Percentiles rank a stretch among this genome's conserved stretches.
Conservation (phyloP, 352 stramenopile genomes). For the Phytophthora brassicae region DNA sequence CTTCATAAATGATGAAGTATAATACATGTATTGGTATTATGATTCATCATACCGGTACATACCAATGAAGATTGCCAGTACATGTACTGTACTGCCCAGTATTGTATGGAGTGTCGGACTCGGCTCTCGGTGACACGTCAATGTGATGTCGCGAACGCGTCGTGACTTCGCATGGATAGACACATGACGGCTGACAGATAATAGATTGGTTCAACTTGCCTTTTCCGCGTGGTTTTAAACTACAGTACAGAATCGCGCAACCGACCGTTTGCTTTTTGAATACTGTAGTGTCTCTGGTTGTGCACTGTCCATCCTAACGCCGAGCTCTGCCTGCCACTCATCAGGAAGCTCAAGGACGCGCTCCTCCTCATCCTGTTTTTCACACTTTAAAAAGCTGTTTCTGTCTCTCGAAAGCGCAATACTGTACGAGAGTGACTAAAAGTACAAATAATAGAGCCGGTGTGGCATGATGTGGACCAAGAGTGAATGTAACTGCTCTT, state of each 20-base stretch:
- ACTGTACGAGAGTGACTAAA: no score
- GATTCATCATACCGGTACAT: no score
- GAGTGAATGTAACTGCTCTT: no score
- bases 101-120: constrained; percentile 14
- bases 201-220: constrained; percentile 10
- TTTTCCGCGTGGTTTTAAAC: no score
- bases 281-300: neutral
- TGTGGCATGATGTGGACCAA: no score
- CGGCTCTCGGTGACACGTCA: constrained; percentile 15
- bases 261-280: neutral
- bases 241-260: no score
- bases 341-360: constrained; percentile 10
- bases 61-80: no score
- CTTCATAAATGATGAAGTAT: no score
- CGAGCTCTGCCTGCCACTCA: constrained; percentile 5
- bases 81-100: no score
- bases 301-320: constrained; percentile 5
- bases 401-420: constrained; percentile 12
- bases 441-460: no score
- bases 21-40: no score
- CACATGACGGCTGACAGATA: constrained; percentile 22
- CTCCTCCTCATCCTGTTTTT: constrained; percentile 25
- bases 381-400: constrained; percentile 5
- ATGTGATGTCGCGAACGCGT: constrained; percentile 20
- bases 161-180: constrained; percentile 31